Conservation (phyloP, 2,329 filamentous ascomycete genomes). For the Sporothrix humicola region DNA sequence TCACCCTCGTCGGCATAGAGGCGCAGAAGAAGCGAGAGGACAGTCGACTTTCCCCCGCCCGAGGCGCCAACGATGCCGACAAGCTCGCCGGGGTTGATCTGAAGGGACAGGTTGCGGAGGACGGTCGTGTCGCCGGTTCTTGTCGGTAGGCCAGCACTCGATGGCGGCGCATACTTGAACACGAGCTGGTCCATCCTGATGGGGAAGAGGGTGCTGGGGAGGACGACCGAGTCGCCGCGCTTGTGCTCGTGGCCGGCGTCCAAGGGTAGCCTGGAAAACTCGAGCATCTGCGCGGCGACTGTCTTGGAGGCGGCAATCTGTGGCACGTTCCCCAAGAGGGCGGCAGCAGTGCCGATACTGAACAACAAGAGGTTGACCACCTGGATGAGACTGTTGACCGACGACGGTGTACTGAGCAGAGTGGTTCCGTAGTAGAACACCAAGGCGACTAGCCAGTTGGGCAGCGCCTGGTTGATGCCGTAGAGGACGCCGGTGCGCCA, state of each 20-base stretch:
- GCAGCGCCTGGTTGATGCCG: constrained; percentile 76
- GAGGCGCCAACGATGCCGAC: constrained; percentile 83
- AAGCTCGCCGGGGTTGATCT: constrained; percentile 66
- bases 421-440: constrained; percentile 82
- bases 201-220: constrained; percentile 52
- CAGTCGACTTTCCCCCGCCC: constrained; percentile 89
- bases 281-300: constrained; percentile 74
- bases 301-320: constrained; percentile 77
- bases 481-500: constrained; percentile 72
- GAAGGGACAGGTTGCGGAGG: constrained; percentile 69
- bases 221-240: constrained; percentile 39
- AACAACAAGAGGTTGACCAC: constrained; percentile 86
- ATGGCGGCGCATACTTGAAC: constrained; percentile 65
- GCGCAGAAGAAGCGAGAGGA: constrained; percentile 74
- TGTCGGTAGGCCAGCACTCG: constrained; percentile 39
- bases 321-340: constrained; percentile 75
- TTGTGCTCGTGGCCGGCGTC: constrained; percentile 62
- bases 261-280: constrained; percentile 66
- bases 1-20: constrained; percentile 58
- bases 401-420: constrained; percentile 60
- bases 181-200: constrained; percentile 62
- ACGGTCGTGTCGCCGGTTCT: constrained; percentile 50
- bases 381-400: constrained; percentile 67
- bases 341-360: constrained; percentile 73
- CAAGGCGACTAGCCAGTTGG: constrained; percentile 74